Evolutionary conservation across 208 protist species (phyloP), one percentile per base, ranked within the genome.

Genomic region (Leishmania braziliensis): DNA sequence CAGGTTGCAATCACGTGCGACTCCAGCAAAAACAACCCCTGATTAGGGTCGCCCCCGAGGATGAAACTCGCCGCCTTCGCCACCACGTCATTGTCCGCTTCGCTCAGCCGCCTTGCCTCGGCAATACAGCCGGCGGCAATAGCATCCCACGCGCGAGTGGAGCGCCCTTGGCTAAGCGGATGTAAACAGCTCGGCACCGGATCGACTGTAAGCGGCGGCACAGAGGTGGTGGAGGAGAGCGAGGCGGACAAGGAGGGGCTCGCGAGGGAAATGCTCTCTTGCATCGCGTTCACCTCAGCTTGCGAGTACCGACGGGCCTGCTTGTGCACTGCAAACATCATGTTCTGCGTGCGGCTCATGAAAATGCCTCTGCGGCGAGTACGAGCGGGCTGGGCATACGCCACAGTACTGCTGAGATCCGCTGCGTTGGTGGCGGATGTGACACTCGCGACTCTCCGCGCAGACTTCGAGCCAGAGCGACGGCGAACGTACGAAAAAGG

Each of bases 1-100:
- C 88, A 91, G 0, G 87, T 84, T 9, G 91, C 85, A 16, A 97
- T 88, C 54, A 97, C 87, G 80, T 91, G 92, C 23, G 86, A 84
- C 70, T 97, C 91, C 2, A 97, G 62, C 33, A 88, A 79, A 50
- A 86, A 77, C 58, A 97, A 60, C 2, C 89, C 90, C 43, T 72
- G 74, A 14, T 43, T 14, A 5, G 85, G 79, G 20, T 93, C 82
- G 14, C 91, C 91, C 48, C 80, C 84, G 53, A 95, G 76, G 16
- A 86, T 84, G 43, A 93, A 82, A 10, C 88, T 77, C 5, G 88
- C 90, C 5, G 89, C 91, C 81, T 76, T 92, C 50, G 86, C 85
- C 5, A 95, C 23, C 26, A 93, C 76, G 79, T 95, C 93, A 50
- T 91, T 91, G 51, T 89, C 88, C 5, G 53, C 54, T 62, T 89